Percentiles rank a stretch among this genome's conserved stretches.
phyloP scores from a whole-genome alignment of 1,139 yeast species.

The Sugiyamaella paludigena region DNA sequence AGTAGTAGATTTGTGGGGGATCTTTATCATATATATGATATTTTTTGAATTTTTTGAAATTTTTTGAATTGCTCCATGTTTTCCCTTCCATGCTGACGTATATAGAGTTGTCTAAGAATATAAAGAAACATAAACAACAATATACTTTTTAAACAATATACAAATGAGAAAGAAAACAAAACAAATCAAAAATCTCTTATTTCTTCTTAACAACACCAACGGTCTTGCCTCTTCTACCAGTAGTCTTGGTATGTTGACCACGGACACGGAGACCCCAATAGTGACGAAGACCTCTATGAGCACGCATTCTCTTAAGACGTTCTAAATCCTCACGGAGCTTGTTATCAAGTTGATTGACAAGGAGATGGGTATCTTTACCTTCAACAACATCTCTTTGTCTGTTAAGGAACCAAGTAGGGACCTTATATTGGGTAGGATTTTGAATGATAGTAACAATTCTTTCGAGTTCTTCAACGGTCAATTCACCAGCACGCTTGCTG shows the following conservation, averaged over 20 bases:
- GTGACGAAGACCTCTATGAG: conserved; percentile 99
- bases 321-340: conserved; percentile 99
- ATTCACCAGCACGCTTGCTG: conserved; percentile 99
- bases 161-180: too few species aligned
- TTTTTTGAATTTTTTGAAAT: too few species aligned
- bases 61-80: neutral
- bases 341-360: conserved; percentile 98
- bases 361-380: conserved; percentile 98
- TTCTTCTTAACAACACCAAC: conserved; percentile 43
- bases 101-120: too few species aligned
- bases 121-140: too few species aligned
- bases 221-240: conserved; percentile 87
- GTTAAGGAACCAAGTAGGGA: conserved; percentile 99
- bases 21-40: neutral
- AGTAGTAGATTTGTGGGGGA: too few species aligned
- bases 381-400: conserved; percentile 98
- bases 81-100: too few species aligned
- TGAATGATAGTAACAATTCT: conserved; percentile 99
- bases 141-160: neutral
- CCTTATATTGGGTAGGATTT: conserved; percentile 99
- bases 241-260: conserved; percentile 99
- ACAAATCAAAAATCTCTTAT: conserved; percentile 1
- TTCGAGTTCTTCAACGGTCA: conserved; percentile 99
- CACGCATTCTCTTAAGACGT: conserved; percentile 99
- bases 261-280: conserved; percentile 94